These are phyloP conservation scores for Arthrobotrys pseudoclavata DNA, from an alignment of 2,329 filamentous ascomycete species.

Conservation along the genomic window DNA sequence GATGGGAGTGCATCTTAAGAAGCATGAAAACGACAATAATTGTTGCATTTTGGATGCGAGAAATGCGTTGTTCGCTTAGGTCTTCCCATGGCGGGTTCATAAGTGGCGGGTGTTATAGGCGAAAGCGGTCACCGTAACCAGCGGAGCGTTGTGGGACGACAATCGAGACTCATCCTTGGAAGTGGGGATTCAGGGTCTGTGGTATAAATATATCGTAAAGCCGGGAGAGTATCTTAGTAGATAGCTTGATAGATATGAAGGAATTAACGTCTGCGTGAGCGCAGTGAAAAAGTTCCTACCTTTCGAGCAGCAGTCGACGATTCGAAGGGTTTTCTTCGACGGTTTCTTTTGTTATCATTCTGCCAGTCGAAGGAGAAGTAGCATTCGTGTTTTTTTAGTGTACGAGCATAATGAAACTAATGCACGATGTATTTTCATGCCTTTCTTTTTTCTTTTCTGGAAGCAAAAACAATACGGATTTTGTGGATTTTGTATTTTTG, in stretches of 20 bases:
- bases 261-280: too few relatives aligned
- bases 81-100: neutral
- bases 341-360: neutral
- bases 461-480: too few relatives aligned
- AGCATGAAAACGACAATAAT: neutral
- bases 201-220: neutral
- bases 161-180: neutral
- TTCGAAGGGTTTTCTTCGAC: neutral
- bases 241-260: neutral
- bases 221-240: neutral
- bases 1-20: neutral
- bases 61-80: slow-evolving; percentile 13
- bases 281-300: too few relatives aligned
- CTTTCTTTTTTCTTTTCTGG: neutral
- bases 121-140: slow-evolving; percentile 12
- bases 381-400: neutral
- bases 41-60: slow-evolving; percentile 18
- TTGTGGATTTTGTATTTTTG: too few relatives aligned
- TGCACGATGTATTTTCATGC: slow-evolving; percentile 9
- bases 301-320: too few relatives aligned
- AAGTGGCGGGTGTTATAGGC: slow-evolving; percentile 18
- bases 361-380: neutral
- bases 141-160: slow-evolving; percentile 16
- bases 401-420: slow-evolving; percentile 1
- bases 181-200: neutral